Base-by-base conservation (phyloP, 805 yeast genomes). In the Zygoascus tannicola region DNA sequence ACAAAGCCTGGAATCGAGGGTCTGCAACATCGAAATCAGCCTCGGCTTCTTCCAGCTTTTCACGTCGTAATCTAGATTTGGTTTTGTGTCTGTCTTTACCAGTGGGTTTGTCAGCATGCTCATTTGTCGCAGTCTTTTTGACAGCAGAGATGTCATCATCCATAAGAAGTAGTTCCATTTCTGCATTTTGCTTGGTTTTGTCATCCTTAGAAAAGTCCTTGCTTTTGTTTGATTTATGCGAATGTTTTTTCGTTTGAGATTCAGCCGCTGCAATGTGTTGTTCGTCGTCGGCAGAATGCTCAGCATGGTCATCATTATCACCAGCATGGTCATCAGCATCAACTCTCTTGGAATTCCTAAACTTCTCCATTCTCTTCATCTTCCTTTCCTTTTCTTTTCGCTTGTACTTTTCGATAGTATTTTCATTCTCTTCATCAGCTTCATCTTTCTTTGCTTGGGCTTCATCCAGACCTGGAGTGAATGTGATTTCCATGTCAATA, bases 381-480 rank as follows among this genome's bases (percentile, higher is more conserved):
- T 90, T 80, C 63, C 97, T 82, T 61, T 92, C 97, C 68, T 85
- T 86, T 57, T 90, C 96, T 63, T 86, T 92, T 50, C 92, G 75
- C 60, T 75, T 80, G 57, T 87, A 76, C 53, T 79, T 81, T 33
- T 81, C 88, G 40, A 92, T 77, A 0, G 96, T 80, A 7, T 80
- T 69, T 56, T 84, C 85, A 41, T 81, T 83, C 33, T 66, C 67
- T 14, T 67, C 76, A 21, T 56, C 69, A 32, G 57, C 63, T 40
- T 64, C 64, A 10, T 58, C 67, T 8, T 60, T 56, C 20, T 45
- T 51, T 2, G 56, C 64, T 33, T 56, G 65, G 18, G 58, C 65
- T 22, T 70, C 76, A 37, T 73, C 74, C 43, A 87, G 64, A 2
- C 85, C 97, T 2, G 97, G 96, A 32, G 88, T 86, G 63, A 92